Base-by-base conservation (phyloP, 768 basidiomycete species). In the Leucocoprinus leucothites region DNA sequence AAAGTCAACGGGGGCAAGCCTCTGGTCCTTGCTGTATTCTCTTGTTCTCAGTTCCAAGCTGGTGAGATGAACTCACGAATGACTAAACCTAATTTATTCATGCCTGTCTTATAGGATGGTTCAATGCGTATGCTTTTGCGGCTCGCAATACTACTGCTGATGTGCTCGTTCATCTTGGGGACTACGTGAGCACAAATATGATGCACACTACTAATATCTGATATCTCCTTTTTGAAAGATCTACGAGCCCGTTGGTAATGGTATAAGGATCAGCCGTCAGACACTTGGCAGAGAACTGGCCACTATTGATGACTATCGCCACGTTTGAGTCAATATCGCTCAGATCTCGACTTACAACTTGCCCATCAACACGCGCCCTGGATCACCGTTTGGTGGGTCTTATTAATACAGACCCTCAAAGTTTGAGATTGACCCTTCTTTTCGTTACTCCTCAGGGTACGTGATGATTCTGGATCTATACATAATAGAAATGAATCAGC, bases 51-150 rank as follows among this genome's bases (percentile, higher is more conserved):
- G 51, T 81, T 69, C 61, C 82, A 80, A 65, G 67, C 70, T 42
- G 79, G 80, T 75, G 50, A 21, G 67, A 5, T 31, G 31, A 31
- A 31, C 5, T 31, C 31, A n/a, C 31, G 31, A 31, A 11, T 11
- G 5, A 5, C 31, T 31, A 5, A 11, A 11, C 11, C 6, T 11
- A 11, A 5, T 31, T 11, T 31, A 11, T 31, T 31, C 5, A 31
- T 5, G 5, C 31, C 31, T 5, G 11, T 5, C 11, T 7, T 31
- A 44, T 60, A 78, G 81, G 82, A 1, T 82, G 74, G 68, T 85
- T 84, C 71, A 84, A 82, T 65, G 82, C 82, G 9, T 85, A 84
- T 61, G 80, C 78, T 3, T 72, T 76, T 48, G 81, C 80, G 6
- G 77, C 80, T 14, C 77, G 74, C 56, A 80, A 80, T 57, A 77